Evolutionary conservation across 2,329 filamentous ascomycete species (phyloP).

Genomic region (Daldinia eschscholtzii): DNA sequence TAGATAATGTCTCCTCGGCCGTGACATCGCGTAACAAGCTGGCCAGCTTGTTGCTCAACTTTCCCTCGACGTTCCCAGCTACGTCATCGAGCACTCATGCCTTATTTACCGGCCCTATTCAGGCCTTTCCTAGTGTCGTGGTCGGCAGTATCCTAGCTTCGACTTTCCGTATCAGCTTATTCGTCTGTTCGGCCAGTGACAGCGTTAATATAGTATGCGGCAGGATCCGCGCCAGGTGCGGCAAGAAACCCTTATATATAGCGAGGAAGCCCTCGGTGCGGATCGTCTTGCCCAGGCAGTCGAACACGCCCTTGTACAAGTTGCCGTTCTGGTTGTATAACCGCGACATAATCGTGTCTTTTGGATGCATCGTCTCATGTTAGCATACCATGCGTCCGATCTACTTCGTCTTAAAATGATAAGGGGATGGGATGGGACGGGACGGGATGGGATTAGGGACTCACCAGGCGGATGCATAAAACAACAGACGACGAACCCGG

Average conservation of each 20-base stretch:
- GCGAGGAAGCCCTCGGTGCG: conserved; percentile 91
- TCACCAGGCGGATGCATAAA: conserved; percentile 96
- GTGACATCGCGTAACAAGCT: not conserved
- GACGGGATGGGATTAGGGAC: conserved; percentile 45
- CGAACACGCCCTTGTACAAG: conserved; percentile 92
- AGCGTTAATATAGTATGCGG: conserved; percentile 96
- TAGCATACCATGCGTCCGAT: not conserved
- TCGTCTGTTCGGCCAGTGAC: conserved; percentile 95
- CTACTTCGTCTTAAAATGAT: not conserved
- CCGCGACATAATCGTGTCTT: conserved; percentile 96
- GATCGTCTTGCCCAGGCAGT: conserved; percentile 91
- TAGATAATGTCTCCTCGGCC: not conserved
- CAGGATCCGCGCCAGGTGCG: conserved; percentile 91
- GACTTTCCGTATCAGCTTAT: conserved; percentile 86
- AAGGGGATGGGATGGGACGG: not conserved
- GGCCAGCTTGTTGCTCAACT: not conserved
- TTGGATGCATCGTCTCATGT: conserved; percentile 19
- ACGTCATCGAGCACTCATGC: not conserved
- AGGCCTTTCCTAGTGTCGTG: conserved; percentile 52
- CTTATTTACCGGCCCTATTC: conserved; percentile 3
- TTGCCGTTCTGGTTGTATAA: conserved; percentile 99
- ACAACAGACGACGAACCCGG: conserved; percentile 95
- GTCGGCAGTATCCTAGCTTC: conserved; percentile 71
- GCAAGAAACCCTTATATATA: conserved; percentile 98
- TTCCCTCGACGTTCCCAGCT: not conserved